phyloP scores from a whole-genome alignment of 257 asterid genomes.

The Euphrasia confusa region DNA sequence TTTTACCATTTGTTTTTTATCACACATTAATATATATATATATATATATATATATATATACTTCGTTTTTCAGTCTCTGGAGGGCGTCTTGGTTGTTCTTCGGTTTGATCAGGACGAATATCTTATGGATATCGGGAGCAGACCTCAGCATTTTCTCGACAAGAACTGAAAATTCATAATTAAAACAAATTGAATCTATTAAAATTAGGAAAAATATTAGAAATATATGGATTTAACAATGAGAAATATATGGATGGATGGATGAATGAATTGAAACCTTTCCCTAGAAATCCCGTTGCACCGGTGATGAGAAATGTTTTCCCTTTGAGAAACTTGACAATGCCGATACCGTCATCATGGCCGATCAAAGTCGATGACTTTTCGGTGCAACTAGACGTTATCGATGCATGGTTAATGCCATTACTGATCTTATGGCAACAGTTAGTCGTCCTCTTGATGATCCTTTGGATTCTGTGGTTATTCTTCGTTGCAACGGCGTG shows the following conservation, averaged over 20 bases:
- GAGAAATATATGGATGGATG: no score
- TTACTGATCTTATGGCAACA: no score
- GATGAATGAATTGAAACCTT: conserved; percentile 38
- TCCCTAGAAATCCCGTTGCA: conserved; percentile 71
- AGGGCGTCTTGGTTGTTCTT: conserved; percentile 57
- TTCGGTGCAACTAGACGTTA: no score
- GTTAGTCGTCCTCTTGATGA: no score
- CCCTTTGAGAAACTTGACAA: conserved; percentile 52
- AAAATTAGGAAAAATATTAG: background rate
- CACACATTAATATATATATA: no score
- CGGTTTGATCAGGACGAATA: conserved; percentile 79
- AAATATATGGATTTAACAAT: no score
- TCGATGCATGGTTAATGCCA: no score
- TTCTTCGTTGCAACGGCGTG: no score
- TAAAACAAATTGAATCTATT: background rate
- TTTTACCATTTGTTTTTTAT: no score
- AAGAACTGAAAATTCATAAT: conserved; percentile 47
- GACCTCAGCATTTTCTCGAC: conserved; percentile 80
- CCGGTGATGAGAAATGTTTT: conserved; percentile 62
- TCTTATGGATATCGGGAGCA: conserved; percentile 72
- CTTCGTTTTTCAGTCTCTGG: conserved; percentile 75
- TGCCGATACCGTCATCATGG: conserved; percentile 60
- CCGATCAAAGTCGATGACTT: no score
- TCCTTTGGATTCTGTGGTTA: no score
- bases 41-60: no score